Base-by-base conservation (phyloP, 257 asterid species). In the Hygrophila difformis region DNA sequence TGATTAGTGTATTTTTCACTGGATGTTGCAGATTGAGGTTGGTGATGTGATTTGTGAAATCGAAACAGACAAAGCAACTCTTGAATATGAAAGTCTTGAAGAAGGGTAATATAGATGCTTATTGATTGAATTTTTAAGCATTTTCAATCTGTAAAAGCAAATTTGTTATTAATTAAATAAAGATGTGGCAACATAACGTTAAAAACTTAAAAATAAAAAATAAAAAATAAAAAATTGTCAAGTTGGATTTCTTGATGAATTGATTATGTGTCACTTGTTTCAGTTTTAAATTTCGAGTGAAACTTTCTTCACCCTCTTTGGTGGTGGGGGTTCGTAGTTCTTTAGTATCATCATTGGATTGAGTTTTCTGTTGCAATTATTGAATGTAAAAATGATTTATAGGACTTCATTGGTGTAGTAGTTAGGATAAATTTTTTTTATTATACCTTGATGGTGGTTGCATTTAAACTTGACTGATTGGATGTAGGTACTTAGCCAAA, bases 11-110 rank as follows among this genome's bases (percentile, higher is more conserved):
- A 8, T 45, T 44, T 59, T 41, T 34, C 53, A 62, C 44, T 59
- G 46, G 53, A 56, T 72, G 62, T 61, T 71, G 68, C 95, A 91
- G 99, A 83, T 91, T 31, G 86, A 72, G 56, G 93, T 87, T 65
- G 97, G 97, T 54, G 99, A 91, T 64, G 53, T 91, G 61, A 72
- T 91, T 58, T 83, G 99, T 67, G 99, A 91, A 84, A 87, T 87
- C 61, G 99, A 91, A 78, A 87, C 99, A 15, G 97, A 91, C 77
- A 86, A 86, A 73, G 99, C 99, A 22, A 91, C 95, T 39, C 72
- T 91, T 43, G 99, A 83, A 72, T 83, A 56, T 76, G 99, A 91
- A 75, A 60, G 89, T 68, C 99, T 86, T 63, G 99, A 86, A 87
- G 99, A 91, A 75, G 99, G 97, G 99, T 91, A 86, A 67, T 59